These are phyloP conservation scores for Trichoderma koningii DNA, from an alignment of 2,329 filamentous ascomycete species.

Conservation along the genomic window DNA sequence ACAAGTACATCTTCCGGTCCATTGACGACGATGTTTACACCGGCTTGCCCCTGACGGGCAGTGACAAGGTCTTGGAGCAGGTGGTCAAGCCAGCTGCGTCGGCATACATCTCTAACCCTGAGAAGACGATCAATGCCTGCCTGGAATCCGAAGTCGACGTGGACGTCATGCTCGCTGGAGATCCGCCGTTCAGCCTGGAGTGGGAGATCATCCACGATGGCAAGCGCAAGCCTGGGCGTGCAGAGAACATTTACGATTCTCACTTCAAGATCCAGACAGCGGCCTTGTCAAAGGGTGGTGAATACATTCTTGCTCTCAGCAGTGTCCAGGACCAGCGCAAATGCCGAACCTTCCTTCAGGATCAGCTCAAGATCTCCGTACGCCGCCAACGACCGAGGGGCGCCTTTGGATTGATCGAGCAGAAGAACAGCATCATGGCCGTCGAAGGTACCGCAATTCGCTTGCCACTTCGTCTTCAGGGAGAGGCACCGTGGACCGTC, in stretches of 20 bases:
- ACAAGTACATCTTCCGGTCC: slow-evolving; percentile 80
- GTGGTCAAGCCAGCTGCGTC: slow-evolving; percentile 91
- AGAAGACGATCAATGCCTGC: slow-evolving; percentile 66
- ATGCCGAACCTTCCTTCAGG: slow-evolving; percentile 83
- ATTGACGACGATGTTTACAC: slow-evolving; percentile 84
- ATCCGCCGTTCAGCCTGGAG: slow-evolving; percentile 84
- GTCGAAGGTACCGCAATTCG: slow-evolving; percentile 74
- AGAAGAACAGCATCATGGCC: slow-evolving; percentile 71
- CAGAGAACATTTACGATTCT: slow-evolving; percentile 63
- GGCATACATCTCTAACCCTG: slow-evolving; percentile 65
- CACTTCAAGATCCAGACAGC: slow-evolving; percentile 74
- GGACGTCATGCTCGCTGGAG: slow-evolving; percentile 74
- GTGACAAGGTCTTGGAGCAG: slow-evolving; percentile 72
- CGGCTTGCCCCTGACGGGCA: slow-evolving; percentile 61
- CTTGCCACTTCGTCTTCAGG: slow-evolving; percentile 81
- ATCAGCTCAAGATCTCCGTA: slow-evolving; percentile 82
- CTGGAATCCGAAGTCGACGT: slow-evolving; percentile 79
- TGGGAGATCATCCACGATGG: slow-evolving; percentile 92
- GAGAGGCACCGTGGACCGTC: slow-evolving; percentile 81
- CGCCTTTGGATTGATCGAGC: slow-evolving; percentile 82
- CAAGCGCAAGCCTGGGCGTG: slow-evolving; percentile 71
- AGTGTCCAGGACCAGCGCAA: slow-evolving; percentile 83
- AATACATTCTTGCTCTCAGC: slow-evolving; percentile 83
- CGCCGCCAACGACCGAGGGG: slow-evolving; percentile 85
- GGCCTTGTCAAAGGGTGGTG: slow-evolving; percentile 75